A percentile compares a stretch with the other conserved stretches of the same genome.
Evolutionary conservation across 495 filamentous ascomycete species (phyloP).

Genomic region (Talaromyces liani): DNA sequence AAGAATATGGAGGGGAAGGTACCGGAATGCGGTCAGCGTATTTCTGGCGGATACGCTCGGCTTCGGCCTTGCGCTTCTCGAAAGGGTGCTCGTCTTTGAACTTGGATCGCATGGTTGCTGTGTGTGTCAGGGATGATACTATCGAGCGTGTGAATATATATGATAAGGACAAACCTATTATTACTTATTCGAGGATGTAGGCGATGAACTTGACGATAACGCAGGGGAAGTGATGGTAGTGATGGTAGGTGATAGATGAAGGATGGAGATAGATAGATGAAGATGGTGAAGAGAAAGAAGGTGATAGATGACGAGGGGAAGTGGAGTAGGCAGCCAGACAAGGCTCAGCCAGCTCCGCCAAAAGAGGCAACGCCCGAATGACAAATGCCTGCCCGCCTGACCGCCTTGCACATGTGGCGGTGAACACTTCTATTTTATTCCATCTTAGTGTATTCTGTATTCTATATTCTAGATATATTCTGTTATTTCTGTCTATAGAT

Average conservation of each 20-base stretch:
- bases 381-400: not conserved
- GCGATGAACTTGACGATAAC: not conserved
- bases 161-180: not conserved
- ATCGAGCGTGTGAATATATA: not conserved
- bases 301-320: not conserved
- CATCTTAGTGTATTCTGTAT: not conserved
- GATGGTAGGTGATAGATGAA: not conserved
- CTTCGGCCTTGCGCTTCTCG: slow-evolving; percentile 98
- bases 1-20: slow-evolving; percentile 24
- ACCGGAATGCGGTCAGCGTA: slow-evolving; percentile 98
- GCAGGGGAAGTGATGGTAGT: not conserved
- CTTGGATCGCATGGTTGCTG: slow-evolving; percentile 80
- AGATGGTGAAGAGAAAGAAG: not conserved
- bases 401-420: slow-evolving; percentile 1
- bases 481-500: not conserved
- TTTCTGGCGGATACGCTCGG: slow-evolving; percentile 97
- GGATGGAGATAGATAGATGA: not conserved
- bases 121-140: not conserved
- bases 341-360: not conserved
- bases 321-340: slow-evolving; percentile 1
- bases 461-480: not conserved
- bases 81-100: slow-evolving; percentile 99
- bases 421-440: not conserved
- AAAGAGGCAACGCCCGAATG: not conserved
- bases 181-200: not conserved